These are phyloP conservation scores for Hanseniaspora valbyensis DNA, from an alignment of 805 yeast species.

Conservation along the genomic window DNA sequence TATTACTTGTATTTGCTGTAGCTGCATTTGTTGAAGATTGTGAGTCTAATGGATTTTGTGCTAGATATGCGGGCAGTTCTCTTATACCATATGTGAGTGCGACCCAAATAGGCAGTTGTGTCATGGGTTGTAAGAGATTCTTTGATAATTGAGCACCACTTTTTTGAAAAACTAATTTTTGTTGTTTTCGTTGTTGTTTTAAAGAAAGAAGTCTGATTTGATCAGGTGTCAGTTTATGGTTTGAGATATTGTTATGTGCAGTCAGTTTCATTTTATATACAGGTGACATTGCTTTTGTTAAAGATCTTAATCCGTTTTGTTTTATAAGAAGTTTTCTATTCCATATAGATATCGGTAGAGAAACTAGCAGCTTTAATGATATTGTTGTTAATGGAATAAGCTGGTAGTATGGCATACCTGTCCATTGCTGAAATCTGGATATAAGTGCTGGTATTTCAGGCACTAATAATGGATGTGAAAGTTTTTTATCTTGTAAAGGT, in stretches of 20 bases:
- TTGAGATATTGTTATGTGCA: constrained; percentile 24
- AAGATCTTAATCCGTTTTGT: constrained; percentile 62
- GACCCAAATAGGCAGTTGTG: constrained; percentile 84
- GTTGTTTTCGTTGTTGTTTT: constrained; percentile 69
- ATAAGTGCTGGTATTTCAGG: constrained; percentile 28
- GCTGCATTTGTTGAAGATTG: constrained; percentile 13
- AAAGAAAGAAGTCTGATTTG: constrained; percentile 64
- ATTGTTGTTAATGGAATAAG: constrained; percentile 67
- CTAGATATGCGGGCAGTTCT: constrained; percentile 12
- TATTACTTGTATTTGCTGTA: constrained; percentile 13
- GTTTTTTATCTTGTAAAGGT: constrained; percentile 14
- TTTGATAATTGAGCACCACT: constrained; percentile 73
- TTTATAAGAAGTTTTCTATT: constrained; percentile 60
- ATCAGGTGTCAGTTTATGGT: constrained; percentile 51
- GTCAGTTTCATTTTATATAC: constrained; percentile 48
- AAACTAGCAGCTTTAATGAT: constrained; percentile 50
- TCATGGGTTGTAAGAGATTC: constrained; percentile 57
- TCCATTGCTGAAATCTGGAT: constrained; percentile 39
- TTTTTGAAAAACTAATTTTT: constrained; percentile 54
- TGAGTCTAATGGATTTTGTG: constrained; percentile 21
- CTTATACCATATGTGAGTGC: constrained; percentile 50
- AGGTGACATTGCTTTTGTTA: constrained; percentile 66
- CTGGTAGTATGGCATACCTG: constrained; percentile 73
- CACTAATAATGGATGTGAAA: constrained; percentile 16
- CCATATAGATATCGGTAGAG: constrained; percentile 65